A percentile compares a stretch with the other conserved stretches of the same genome.
Conservation (phyloP, 768 basidiomycete genomes). For the Boletus barrowsii region DNA sequence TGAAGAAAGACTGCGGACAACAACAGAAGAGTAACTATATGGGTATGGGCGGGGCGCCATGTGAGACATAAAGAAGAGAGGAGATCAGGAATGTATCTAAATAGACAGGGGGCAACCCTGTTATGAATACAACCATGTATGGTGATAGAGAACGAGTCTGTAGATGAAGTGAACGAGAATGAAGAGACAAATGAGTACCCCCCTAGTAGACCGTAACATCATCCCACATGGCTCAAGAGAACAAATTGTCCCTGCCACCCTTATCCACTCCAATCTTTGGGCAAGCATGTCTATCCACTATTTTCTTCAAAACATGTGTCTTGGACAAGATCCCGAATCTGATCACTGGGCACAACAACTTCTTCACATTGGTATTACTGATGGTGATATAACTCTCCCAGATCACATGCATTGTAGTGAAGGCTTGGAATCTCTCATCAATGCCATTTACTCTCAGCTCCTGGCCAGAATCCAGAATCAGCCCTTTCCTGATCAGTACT, state of each 20-base stretch:
- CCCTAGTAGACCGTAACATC: no score
- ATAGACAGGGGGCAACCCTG: no score
- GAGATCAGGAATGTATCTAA: no score
- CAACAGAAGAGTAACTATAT: no score
- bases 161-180: no score
- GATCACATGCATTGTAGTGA: not conserved
- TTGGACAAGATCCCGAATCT: conserved; percentile 29
- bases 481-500: not conserved
- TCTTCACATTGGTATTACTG: conserved; percentile 5
- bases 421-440: not conserved
- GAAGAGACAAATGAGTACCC: no score
- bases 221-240: conserved; percentile 34
- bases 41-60: no score
- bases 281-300: conserved; percentile 27
- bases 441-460: not conserved
- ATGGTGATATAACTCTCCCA: not conserved
- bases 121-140: no score
- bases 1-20: no score
- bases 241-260: conserved; percentile 37
- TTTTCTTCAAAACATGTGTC: conserved; percentile 41
- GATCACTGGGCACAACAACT: conserved; percentile 38
- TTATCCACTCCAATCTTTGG: conserved; percentile 42
- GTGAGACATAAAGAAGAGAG: no score
- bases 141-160: no score
- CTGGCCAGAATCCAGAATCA: not conserved